Percentiles rank a stretch among this genome's conserved stretches.
Conservation (phyloP, 2,329 filamentous ascomycete species). For the Pestalotiopsis sp. region DNA sequence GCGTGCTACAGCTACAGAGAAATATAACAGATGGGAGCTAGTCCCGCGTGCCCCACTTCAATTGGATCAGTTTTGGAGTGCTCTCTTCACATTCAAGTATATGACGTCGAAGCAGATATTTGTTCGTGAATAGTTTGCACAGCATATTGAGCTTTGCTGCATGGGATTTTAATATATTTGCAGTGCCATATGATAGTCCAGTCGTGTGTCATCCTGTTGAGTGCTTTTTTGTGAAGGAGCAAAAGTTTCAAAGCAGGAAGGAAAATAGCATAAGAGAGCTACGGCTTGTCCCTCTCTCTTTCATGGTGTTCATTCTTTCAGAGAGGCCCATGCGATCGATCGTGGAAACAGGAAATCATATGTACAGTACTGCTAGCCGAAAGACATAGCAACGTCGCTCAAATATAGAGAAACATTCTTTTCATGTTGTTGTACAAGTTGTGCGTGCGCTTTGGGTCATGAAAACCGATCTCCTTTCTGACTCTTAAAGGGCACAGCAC, state of each 20-base stretch:
- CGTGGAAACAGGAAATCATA: background rate
- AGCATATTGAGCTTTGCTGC: no score
- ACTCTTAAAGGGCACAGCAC: conserved; percentile 72
- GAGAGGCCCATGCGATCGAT: background rate
- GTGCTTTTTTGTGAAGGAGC: no score
- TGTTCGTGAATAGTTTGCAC: background rate
- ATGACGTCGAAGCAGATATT: background rate
- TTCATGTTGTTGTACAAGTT: conserved; percentile 9
- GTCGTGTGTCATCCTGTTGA: no score
- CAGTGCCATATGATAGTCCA: no score
- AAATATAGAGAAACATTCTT: conserved; percentile 8
- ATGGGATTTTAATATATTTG: no score
- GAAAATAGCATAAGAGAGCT: no score
- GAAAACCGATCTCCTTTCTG: conserved; percentile 87
- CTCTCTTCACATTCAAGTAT: background rate
- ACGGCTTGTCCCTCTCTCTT: background rate
- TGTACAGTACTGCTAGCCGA: background rate
- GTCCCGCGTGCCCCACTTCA: background rate
- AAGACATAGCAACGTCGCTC: background rate
- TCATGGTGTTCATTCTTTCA: background rate
- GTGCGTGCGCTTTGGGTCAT: conserved; percentile 30
- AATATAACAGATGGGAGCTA: background rate
- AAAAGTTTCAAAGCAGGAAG: no score
- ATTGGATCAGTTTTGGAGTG: background rate
- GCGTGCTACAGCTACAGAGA: background rate